Evolutionary conservation across 192 early-diverging fungal species (phyloP).

Genomic region (Lunasporangiospora selenospora): DNA sequence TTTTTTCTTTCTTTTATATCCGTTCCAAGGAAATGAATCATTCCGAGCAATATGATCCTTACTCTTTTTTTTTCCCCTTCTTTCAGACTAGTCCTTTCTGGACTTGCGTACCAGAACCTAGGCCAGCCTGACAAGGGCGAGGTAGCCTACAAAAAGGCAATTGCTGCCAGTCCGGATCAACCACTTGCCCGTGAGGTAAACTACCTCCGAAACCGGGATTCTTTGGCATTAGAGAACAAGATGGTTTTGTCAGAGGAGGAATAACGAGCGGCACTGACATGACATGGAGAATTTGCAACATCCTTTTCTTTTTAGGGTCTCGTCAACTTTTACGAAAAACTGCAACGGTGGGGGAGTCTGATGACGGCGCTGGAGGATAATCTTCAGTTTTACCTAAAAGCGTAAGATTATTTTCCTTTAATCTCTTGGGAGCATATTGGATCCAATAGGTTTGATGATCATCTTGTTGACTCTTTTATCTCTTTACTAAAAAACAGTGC

Average conservation of each 20-base stretch:
- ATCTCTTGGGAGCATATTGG: neutral
- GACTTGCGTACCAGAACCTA: slow-evolving; percentile 69
- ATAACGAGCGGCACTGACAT: no score
- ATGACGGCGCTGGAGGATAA: slow-evolving; percentile 41
- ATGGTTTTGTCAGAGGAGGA: no score
- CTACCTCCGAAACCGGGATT: slow-evolving; percentile 10
- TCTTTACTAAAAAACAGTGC: slow-evolving; percentile 19
- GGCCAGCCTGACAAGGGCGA: slow-evolving; percentile 63
- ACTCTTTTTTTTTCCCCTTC: neutral
- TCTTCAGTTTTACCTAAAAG: slow-evolving; percentile 33
- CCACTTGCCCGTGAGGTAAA: slow-evolving; percentile 71
- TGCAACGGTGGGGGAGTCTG: slow-evolving; percentile 44
- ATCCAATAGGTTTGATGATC: neutral
- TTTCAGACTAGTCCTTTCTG: slow-evolving; percentile 67
- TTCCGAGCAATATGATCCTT: neutral
- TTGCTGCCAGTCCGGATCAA: slow-evolving; percentile 59
- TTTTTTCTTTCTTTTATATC: neutral
- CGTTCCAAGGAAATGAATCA: neutral
- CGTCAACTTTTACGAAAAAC: slow-evolving; percentile 69
- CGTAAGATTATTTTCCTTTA: slow-evolving; percentile 19
- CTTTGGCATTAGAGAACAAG: no score
- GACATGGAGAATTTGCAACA: no score
- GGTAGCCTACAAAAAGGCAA: slow-evolving; percentile 62
- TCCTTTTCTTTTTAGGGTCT: slow-evolving; percentile 49
- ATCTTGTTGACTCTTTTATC: neutral